Evolutionary conservation across 2,329 filamentous ascomycete species (phyloP).

Genomic region (Aspergillus caelatus): DNA sequence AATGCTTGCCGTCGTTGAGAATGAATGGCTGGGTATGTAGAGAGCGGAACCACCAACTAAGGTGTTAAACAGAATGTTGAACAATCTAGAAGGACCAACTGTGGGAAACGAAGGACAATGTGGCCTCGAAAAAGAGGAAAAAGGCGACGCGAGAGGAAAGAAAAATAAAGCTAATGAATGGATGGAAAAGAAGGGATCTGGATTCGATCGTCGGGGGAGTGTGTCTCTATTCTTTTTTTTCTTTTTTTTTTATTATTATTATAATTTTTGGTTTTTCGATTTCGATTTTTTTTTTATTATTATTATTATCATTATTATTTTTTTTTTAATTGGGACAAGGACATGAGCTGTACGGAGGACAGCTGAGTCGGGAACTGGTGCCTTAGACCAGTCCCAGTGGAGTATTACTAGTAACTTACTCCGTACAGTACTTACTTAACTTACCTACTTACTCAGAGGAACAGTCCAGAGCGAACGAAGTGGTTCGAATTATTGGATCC

Average conservation of each 20-base stretch:
- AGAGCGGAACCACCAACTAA: slow-evolving; percentile 10
- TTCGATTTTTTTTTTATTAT: not conserved
- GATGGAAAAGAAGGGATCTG: slow-evolving; percentile 20
- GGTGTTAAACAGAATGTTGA: slow-evolving; percentile 2
- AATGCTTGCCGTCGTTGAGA: slow-evolving; percentile 5
- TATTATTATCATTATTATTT: not conserved
- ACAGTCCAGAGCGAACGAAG: slow-evolving; percentile 15
- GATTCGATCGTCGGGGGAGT: slow-evolving; percentile 16
- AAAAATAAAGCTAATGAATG: slow-evolving; percentile 1
- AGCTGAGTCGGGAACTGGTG: not conserved
- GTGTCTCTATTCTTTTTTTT: slow-evolving; percentile 7
- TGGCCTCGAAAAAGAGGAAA: slow-evolving; percentile 4
- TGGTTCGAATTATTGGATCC: slow-evolving; percentile 19
- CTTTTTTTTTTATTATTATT: not conserved
- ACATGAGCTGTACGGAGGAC: slow-evolving; percentile 5
- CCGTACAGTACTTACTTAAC: not conserved
- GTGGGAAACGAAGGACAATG: not conserved
- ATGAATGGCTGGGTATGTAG: slow-evolving; percentile 8
- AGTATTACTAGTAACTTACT: slow-evolving; percentile 7
- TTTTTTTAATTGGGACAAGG: slow-evolving; percentile 6
- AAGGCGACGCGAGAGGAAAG: slow-evolving; percentile 10
- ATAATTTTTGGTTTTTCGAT: slow-evolving; percentile 1
- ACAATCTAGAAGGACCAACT: not conserved
- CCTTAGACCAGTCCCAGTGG: slow-evolving; percentile 1
- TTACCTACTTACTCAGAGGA: not conserved